Evolutionary conservation across 768 basidiomycete genomes (phyloP), one percentile per base, ranked within the genome.

Genomic region (Amanita rimosa): DNA sequence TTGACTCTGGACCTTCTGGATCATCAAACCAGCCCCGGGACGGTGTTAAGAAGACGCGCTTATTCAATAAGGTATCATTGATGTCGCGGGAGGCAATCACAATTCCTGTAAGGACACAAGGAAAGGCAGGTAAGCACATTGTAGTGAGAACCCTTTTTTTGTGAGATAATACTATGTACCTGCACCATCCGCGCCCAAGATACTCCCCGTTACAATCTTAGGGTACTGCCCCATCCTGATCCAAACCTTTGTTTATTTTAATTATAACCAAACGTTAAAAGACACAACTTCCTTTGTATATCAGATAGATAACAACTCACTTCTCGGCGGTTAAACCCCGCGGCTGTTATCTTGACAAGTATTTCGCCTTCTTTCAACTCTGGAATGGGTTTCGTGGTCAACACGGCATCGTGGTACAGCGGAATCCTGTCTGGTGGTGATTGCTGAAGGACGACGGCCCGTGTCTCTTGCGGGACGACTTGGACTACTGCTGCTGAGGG

Each of bases 181-280:
- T 61, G 82, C 85, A 19, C 81, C 86, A 55, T 90, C 87, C 21
- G 78, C 71, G 11, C 86, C 87, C 8, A 85, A 71, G 14, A 78
- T 74, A 46, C 67, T 75, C 14, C 77, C 85, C 26, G 75, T 60
- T 2, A 62, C 64, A 39, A 88, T 80, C 7, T 68, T 67, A 0
- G 86, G 85, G 56, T 90, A 88, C 58, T 67, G 64, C 8, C 82
- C 83, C 49, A 71, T 73, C 19, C 84, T 71, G 29, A 85, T 78
- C 87, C 87, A 90, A 9, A 86, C 66, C 85, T 90, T 53, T 17
- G n/a, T n/a, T n/a, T n/a, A n/a, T n/a, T n/a, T n/a, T n/a, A n/a
- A n/a, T n/a, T n/a, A n/a, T n/a, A n/a, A 43, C 26, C 8, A 9
- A 27, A 45, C 26, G 57, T 59, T 44, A 33, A 10, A 27, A 13